These are phyloP conservation scores for Ophiostoma ulmi DNA, from an alignment of 2,329 filamentous ascomycete genomes.

Conservation along the genomic window DNA sequence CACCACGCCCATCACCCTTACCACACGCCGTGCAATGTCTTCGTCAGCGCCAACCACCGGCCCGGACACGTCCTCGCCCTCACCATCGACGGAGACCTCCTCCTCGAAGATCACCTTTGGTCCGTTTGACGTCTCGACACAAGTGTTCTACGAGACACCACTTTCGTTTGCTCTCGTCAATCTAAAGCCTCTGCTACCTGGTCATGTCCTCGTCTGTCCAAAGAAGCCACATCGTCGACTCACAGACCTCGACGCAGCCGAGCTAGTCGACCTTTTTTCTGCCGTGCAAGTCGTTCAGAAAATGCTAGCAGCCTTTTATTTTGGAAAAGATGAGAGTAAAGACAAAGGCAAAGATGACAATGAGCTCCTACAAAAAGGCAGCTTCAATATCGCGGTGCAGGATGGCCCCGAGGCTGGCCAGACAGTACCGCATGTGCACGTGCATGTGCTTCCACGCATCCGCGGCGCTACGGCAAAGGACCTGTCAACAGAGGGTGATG, in stretches of 20 bases:
- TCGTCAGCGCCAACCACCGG: not conserved
- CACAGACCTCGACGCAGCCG: slow-evolving; percentile 63
- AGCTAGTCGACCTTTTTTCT: slow-evolving; percentile 78
- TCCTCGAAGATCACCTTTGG: slow-evolving; percentile 57
- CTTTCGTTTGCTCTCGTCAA: slow-evolving; percentile 88
- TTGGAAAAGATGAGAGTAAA: slow-evolving; percentile 31
- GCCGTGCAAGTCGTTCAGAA: slow-evolving; percentile 76
- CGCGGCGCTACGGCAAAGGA: slow-evolving; percentile 47
- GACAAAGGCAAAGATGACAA: not conserved
- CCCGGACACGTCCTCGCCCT: not conserved
- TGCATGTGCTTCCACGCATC: slow-evolving; percentile 77
- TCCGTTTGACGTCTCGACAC: slow-evolving; percentile 67
- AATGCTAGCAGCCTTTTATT: slow-evolving; percentile 61
- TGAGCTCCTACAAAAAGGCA: slow-evolving; percentile 40
- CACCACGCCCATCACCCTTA: too few relatives aligned
- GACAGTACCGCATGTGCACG: slow-evolving; percentile 89
- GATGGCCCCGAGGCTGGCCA: slow-evolving; percentile 87
- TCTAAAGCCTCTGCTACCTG: slow-evolving; percentile 86
- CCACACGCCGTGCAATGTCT: not conserved
- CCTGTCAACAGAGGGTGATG: slow-evolving; percentile 50
- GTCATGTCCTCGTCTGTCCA: slow-evolving; percentile 88
- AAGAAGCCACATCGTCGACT: slow-evolving; percentile 64
- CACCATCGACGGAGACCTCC: not conserved
- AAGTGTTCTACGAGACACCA: slow-evolving; percentile 83
- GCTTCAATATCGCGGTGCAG: slow-evolving; percentile 92